Evolutionary conservation across 352 stramenopile genomes (phyloP), one percentile per base, ranked within the genome.

Genomic region (Lagenidium sp.): DNA sequence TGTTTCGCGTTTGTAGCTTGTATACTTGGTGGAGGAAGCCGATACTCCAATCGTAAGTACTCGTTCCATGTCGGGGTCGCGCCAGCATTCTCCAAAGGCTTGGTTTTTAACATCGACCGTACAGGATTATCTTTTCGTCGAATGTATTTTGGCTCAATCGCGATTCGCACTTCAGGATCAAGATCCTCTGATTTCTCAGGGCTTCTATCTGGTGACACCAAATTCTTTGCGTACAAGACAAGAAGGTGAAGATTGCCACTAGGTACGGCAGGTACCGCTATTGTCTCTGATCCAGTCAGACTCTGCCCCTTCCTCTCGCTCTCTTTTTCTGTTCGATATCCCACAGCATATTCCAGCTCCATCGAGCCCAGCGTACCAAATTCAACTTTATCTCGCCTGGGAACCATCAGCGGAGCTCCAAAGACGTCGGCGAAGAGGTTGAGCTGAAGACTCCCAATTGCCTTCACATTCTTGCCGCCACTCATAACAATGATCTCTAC

Each of bases 101-200:
- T 61, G 1, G 68, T 81, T 46, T 77, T 81, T 8, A 73, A 59
- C 56, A 66, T 76, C 11, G 68, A 65, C 5, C 53, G 50, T 3
- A 70, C 53, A 10, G 61, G 60, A 24, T 76, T 68, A 6, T 80
- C 60, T 44, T 81, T 81, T 6, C 64, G 49, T 39, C 66, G 65
- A 29, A 73, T 60, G 39, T 69, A 72, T 31, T 70, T 69, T 2
- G 68, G 68, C 31, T 81, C 67, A 13, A 77, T 56, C 1, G 52
- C 53, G 5, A 80, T 20, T 0, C 67, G 64, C 6, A 80, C 67
- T 55, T 80, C 67, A 1, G 64, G 64, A 18, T 80, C 67, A n/a
- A 80, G 37, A 6, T 76, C 64, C 12, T 56, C 50, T 2, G 49
- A 31, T 30, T 44, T 56, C 26, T 70, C 59, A 0, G 52, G 41